Percentiles rank a stretch among this genome's conserved stretches.
These are phyloP conservation scores for Cucumis hystrix DNA, from an alignment of 306 rosid genomes.

Conservation along the genomic window DNA sequence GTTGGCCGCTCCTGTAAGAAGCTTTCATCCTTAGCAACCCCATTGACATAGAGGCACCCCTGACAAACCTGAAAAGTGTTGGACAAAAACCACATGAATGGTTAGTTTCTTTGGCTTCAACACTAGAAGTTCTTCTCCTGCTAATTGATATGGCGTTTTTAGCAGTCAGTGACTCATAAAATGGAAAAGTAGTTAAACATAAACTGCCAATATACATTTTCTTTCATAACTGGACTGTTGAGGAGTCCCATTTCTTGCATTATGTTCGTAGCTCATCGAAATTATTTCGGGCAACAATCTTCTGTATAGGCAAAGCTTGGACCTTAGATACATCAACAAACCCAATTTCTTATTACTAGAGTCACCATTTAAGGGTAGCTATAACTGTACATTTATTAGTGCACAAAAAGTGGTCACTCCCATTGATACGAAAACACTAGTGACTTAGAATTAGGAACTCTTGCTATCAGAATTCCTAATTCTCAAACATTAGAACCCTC, in stretches of 20 bases:
- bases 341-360: background rate
- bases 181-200: background rate
- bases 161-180: background rate
- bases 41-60: conserved; percentile 68
- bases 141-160: background rate
- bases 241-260: background rate
- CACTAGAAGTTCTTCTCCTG: background rate
- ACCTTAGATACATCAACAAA: background rate
- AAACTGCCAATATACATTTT: background rate
- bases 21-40: conserved; percentile 49
- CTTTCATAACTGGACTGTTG: background rate
- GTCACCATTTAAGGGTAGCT: background rate
- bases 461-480: too few relatives aligned
- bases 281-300: background rate
- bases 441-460: too few relatives aligned
- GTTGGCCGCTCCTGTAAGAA: conserved; percentile 45
- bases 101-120: background rate
- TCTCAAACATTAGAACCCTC: too few relatives aligned
- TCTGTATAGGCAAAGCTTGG: background rate
- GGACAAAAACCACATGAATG: background rate
- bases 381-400: background rate
- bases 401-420: background rate
- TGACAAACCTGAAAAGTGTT: conserved; percentile 32
- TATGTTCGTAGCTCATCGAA: background rate
- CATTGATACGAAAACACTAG: too few relatives aligned